phyloP scores from a whole-genome alignment of 306 rosid species.

The Begonia loranthoides region DNA sequence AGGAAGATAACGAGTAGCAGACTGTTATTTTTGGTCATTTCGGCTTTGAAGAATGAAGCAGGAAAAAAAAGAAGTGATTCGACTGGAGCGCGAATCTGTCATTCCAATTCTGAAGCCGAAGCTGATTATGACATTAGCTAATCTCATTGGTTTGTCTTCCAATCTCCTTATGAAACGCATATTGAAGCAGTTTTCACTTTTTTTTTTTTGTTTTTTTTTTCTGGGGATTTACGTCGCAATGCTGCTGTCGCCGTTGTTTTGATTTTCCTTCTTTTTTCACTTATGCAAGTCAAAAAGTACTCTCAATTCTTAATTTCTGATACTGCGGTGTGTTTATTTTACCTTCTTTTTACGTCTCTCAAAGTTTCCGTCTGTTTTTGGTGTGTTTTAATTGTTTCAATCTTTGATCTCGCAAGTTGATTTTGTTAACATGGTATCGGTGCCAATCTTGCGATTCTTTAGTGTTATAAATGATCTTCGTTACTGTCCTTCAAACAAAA shows the following conservation, averaged over 20 bases:
- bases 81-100: slow-evolving; percentile 82
- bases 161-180: not conserved
- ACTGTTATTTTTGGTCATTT: no score
- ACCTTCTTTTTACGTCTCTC: no score
- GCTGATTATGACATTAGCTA: slow-evolving; percentile 69
- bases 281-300: not conserved
- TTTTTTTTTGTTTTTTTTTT: not conserved
- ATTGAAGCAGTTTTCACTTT: not conserved
- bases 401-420: not conserved
- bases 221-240: no score
- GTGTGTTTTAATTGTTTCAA: not conserved
- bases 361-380: not conserved
- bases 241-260: not conserved
- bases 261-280: not conserved
- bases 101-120: slow-evolving; percentile 76
- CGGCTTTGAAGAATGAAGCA: slow-evolving; percentile 4
- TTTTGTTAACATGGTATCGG: not conserved
- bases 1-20: no score
- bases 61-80: slow-evolving; percentile 48
- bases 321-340: not conserved
- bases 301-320: not conserved
- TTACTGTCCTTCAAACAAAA: not conserved
- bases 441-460: not conserved
- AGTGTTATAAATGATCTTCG: not conserved
- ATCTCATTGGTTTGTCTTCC: slow-evolving; percentile 49